A percentile compares a stretch with the other conserved stretches of the same genome.
Conservation (phyloP, 139 green algal species). For the Protoeuglena noctilucae region DNA sequence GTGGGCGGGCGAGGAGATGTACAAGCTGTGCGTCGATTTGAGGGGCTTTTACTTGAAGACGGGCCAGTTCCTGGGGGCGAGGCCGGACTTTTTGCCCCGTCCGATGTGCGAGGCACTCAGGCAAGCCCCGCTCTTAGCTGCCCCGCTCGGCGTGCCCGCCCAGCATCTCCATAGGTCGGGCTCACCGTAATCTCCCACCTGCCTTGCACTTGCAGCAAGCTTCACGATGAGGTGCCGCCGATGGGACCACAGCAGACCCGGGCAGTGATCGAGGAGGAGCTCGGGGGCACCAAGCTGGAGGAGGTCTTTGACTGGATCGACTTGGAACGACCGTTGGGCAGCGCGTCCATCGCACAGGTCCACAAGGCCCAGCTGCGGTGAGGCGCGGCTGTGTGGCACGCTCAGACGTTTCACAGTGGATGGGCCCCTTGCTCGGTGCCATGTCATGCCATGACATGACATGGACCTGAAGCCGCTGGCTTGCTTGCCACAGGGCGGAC, state of each 20-base stretch:
- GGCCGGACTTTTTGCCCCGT: slow-evolving; percentile 70
- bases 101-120: slow-evolving; percentile 59
- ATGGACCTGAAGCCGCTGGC: too few species aligned
- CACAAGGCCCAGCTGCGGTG: slow-evolving; percentile 69
- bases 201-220: too few species aligned
- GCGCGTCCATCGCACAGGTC: slow-evolving; percentile 80
- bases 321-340: slow-evolving; percentile 62
- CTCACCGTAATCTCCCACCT: too few species aligned
- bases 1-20: slow-evolving; percentile 54
- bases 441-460: too few species aligned
- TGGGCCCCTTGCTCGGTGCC: too few species aligned
- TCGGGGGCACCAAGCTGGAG: slow-evolving; percentile 35
- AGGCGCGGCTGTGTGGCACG: too few species aligned
- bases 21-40: slow-evolving; percentile 58
- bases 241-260: slow-evolving; percentile 30
- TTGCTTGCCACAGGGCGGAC: too few species aligned
- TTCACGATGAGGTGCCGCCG: slow-evolving; percentile 52
- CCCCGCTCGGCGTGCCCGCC: background rate
- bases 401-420: too few species aligned
- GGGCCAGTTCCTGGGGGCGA: slow-evolving; percentile 74
- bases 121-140: slow-evolving; percentile 25
- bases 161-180: too few species aligned
- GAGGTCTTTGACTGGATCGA: slow-evolving; percentile 84
- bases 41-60: slow-evolving; percentile 17
- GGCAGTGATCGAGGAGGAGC: slow-evolving; percentile 36